Evolutionary conservation across 441 rosid genomes (phyloP).

Genomic region (Adansonia madagascariensis): DNA sequence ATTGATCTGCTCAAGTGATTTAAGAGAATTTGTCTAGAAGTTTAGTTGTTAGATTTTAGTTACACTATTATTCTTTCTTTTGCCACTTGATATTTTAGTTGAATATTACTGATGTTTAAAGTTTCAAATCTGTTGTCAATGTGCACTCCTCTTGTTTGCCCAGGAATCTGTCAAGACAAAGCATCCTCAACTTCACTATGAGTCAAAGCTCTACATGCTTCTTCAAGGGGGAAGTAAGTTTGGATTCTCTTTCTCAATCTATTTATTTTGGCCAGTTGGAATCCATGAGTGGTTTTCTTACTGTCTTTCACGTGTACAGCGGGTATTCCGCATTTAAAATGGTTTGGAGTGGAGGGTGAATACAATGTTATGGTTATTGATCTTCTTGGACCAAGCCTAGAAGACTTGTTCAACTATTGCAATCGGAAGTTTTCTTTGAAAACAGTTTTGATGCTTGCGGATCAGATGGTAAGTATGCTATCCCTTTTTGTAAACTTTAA

Average conservation of each 20-base stretch:
- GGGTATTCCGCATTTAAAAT: conserved; percentile 73
- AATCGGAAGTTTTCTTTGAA: conserved; percentile 62
- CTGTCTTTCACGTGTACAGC: conserved; percentile 36
- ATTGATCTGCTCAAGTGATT: neutral
- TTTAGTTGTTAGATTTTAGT: conserved; percentile 8
- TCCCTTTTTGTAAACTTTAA: conserved; percentile 5
- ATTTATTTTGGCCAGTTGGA: conserved; percentile 19
- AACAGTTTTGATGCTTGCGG: conserved; percentile 76
- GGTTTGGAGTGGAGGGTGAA: conserved; percentile 75
- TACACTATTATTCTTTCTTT: conserved; percentile 10
- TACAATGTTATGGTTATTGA: conserved; percentile 74
- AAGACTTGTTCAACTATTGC: conserved; percentile 73
- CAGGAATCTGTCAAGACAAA: conserved; percentile 69
- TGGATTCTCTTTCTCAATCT: too few relatives aligned
- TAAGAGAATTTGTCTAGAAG: neutral
- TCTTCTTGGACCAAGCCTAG: conserved; percentile 79
- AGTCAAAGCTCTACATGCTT: conserved; percentile 69
- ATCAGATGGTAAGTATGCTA: conserved; percentile 61
- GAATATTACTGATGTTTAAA: neutral
- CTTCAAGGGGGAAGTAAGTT: conserved; percentile 81
- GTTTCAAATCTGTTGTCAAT: neutral
- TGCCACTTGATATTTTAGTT: neutral
- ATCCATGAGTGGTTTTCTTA: conserved; percentile 7
- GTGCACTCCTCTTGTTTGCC: conserved; percentile 6
- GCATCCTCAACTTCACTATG: conserved; percentile 80